phyloP scores from a whole-genome alignment of 2,329 filamentous ascomycete species.

The Pseudogymnoascus sp. region DNA sequence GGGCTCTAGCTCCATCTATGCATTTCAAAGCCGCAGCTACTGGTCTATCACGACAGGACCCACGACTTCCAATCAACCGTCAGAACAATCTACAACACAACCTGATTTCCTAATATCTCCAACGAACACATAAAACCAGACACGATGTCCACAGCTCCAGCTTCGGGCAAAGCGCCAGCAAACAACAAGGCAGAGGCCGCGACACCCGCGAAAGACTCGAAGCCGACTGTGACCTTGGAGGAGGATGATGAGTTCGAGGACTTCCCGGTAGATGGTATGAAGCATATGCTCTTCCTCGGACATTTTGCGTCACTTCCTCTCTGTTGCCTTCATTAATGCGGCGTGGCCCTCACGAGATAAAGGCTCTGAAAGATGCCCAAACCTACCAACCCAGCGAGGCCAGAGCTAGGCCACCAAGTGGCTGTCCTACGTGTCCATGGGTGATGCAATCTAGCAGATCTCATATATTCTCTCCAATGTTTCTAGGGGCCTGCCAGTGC shows the following conservation, averaged over 20 bases:
- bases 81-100: background rate
- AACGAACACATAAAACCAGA: background rate
- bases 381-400: background rate
- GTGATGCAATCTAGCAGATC: background rate
- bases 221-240: constrained; percentile 58
- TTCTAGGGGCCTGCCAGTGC: background rate
- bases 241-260: constrained; percentile 99
- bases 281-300: background rate
- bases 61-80: background rate
- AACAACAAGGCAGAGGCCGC: constrained; percentile 15
- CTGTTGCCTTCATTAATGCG: background rate
- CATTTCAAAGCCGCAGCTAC: constrained; percentile 3
- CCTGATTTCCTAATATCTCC: background rate
- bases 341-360: background rate
- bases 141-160: constrained; percentile 3
- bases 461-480: background rate
- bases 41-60: background rate
- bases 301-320: background rate
- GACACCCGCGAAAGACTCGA: constrained; percentile 31
- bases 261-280: constrained; percentile 86
- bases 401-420: background rate
- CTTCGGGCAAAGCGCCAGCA: background rate
- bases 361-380: background rate
- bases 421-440: background rate
- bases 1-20: constrained; percentile 3